Evolutionary conservation across 306 rosid species (phyloP).

Genomic region (Quercus robur): DNA sequence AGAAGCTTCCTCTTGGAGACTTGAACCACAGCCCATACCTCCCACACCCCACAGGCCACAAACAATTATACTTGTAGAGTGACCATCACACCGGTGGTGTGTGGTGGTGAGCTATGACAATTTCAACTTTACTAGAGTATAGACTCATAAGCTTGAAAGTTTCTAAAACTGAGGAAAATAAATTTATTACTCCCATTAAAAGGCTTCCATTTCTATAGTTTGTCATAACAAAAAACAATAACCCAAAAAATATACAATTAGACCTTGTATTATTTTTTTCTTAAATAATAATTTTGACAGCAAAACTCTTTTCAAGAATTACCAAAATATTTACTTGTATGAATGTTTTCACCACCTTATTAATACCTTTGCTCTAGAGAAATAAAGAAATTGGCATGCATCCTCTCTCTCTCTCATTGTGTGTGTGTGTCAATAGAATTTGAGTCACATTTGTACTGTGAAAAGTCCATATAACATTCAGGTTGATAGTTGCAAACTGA

Average conservation of each 20-base stretch:
- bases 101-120: too few species aligned
- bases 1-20: fast-evolving
- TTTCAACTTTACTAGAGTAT: not conserved
- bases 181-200: not conserved
- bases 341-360: not conserved
- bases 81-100: fast-evolving
- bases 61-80: too few species aligned
- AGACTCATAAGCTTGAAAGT: not conserved
- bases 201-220: too few species aligned
- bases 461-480: not conserved
- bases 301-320: not conserved
- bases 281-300: not conserved
- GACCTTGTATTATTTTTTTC: not conserved
- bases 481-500: not conserved
- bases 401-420: not conserved
- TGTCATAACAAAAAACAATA: not conserved
- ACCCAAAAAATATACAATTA: not conserved
- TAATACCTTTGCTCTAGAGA: not conserved
- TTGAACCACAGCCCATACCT: fast-evolving
- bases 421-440: too few species aligned
- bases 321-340: not conserved
- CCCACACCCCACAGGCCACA: fast-evolving
- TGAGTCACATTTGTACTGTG: not conserved
- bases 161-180: not conserved
- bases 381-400: not conserved